Evolutionary conservation across 306 rosid genomes (phyloP), one percentile per base, ranked within the genome.

Genomic region (Lathyrus aphaca): DNA sequence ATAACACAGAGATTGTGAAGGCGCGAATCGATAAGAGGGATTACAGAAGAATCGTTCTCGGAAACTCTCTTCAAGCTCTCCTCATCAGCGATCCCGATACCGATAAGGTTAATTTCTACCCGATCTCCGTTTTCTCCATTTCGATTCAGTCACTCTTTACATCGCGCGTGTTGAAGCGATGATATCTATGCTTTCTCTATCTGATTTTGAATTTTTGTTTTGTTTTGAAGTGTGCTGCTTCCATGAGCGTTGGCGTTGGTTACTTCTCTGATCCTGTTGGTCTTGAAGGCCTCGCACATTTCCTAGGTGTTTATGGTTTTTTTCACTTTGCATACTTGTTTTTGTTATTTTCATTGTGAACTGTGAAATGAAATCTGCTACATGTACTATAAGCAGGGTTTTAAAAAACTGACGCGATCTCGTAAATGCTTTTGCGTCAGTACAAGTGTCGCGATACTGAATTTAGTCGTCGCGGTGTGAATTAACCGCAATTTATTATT

Each of bases 221-320:
- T 23, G 44, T 17, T 64, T 35, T 58, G 62, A 39, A 90, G 99
- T 87, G 97, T 83, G 90, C 99, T 84, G 99, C 97, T 83, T 88
- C 96, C 69, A 94, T 94, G 99, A 79, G 79, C 60, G 99, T 94
- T 69, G 75, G 88, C 4, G 96, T 94, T 1, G 99, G 99, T 54
- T 81, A 86, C 58, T 94, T 88, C 84, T 78, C 86, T 71, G 96
- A 94, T 69, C 99, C 99, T 53, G 78, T 76, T 27, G 98, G 92
- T 66, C 89, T 94, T 5, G 95, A 88, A 64, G 98, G 98, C 75
- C 96, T 94, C 70, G 98, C 98, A 0, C 98, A 94, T 86, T 94
- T 94, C 56, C 92, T 94, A 35, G 98, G 98, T 90, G 50, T 44
- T 35, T 21, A 53, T 53, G 6, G 15, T 10, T 16, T 17, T 17